A percentile compares a stretch with the other conserved stretches of the same genome.
These are phyloP conservation scores for Marasmius sp. DNA, from an alignment of 1,284 basidiomycete genomes.

Conservation along the genomic window DNA sequence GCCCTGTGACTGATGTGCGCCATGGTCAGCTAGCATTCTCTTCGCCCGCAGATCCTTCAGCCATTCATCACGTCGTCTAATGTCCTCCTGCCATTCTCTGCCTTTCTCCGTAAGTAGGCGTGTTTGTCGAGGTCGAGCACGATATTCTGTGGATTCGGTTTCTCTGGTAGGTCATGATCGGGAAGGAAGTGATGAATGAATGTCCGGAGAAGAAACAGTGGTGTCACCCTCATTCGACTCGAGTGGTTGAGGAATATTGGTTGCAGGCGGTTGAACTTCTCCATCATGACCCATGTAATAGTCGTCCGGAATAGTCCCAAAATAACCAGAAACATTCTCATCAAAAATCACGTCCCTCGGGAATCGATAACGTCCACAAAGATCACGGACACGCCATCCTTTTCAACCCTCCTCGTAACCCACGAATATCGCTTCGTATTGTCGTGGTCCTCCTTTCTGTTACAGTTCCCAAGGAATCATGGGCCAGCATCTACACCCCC, in stretches of 20 bases:
- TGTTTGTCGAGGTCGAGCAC: background rate
- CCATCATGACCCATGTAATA: no score
- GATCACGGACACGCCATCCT: conserved; percentile 15
- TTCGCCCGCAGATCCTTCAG: background rate
- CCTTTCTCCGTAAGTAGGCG: background rate
- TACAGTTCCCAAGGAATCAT: conserved; percentile 19
- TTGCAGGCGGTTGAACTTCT: background rate
- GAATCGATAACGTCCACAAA: conserved; percentile 11
- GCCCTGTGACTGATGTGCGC: background rate
- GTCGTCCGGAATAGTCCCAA: background rate
- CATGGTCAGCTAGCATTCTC: background rate
- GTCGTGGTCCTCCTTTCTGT: conserved; percentile 15
- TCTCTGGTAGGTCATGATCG: no score
- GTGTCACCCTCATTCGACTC: no score
- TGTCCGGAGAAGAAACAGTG: no score
- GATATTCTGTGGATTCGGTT: background rate
- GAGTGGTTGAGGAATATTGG: background rate
- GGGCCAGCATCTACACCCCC: conserved; percentile 24
- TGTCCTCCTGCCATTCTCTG: background rate
- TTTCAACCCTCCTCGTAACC: conserved; percentile 19
- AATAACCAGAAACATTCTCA: background rate
- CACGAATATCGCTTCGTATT: conserved; percentile 22
- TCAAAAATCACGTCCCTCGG: conserved; percentile 15
- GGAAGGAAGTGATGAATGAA: no score
- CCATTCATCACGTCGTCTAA: background rate